Evolutionary conservation across 2,329 filamentous ascomycete genomes (phyloP).

Genomic region (Phoma sp.): DNA sequence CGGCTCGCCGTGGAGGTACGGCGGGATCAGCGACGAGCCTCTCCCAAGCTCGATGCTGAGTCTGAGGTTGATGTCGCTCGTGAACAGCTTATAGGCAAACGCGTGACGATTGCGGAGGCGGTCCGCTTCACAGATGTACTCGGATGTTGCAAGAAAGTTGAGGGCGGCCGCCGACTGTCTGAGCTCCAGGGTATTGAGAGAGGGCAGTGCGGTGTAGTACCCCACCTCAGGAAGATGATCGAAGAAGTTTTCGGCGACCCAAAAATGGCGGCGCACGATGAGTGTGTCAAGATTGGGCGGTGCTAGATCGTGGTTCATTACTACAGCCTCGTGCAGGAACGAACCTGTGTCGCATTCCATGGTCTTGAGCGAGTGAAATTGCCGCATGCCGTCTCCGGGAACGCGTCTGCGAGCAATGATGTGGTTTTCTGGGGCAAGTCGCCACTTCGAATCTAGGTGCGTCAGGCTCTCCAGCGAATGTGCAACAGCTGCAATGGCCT

Average conservation of each 20-base stretch:
- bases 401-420: slow-evolving; percentile 23
- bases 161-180: slow-evolving; percentile 28
- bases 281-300: slow-evolving; percentile 40
- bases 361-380: slow-evolving; percentile 38
- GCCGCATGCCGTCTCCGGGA: slow-evolving; percentile 37
- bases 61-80: slow-evolving; percentile 36
- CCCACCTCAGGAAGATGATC: slow-evolving; percentile 35
- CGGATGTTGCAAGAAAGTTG: slow-evolving; percentile 12
- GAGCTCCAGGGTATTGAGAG: slow-evolving; percentile 38
- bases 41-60: slow-evolving; percentile 35
- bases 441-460: slow-evolving; percentile 37
- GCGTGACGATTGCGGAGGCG: slow-evolving; percentile 35
- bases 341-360: slow-evolving; percentile 41
- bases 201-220: slow-evolving; percentile 33
- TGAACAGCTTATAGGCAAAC: slow-evolving; percentile 33
- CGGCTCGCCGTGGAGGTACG: slow-evolving; percentile 40
- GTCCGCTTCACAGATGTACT: slow-evolving; percentile 35
- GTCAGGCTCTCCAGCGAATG: slow-evolving; percentile 41
- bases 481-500: slow-evolving; percentile 36
- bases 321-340: slow-evolving; percentile 37
- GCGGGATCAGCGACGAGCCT: slow-evolving; percentile 35
- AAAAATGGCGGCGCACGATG: slow-evolving; percentile 32
- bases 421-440: slow-evolving; percentile 18
- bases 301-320: slow-evolving; percentile 34
- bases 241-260: slow-evolving; percentile 32